Evolutionary conservation across 306 rosid species (phyloP).

Genomic region (Acacia melanoxylon): DNA sequence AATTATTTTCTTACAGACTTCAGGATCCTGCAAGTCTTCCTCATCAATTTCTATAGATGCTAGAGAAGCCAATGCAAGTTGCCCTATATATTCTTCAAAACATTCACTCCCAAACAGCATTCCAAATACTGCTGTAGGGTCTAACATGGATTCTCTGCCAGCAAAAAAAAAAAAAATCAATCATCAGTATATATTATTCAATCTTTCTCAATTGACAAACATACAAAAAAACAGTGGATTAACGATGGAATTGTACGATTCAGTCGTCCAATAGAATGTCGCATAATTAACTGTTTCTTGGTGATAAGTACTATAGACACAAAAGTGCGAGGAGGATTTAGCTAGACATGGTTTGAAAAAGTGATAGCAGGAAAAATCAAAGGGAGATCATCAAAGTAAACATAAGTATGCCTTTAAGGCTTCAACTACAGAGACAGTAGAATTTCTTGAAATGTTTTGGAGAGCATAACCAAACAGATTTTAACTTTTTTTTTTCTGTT

Average conservation of each 20-base stretch:
- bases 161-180: no score
- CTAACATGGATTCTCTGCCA: slow-evolving; percentile 81
- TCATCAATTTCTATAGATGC: slow-evolving; percentile 71
- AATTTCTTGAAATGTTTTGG: background rate
- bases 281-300: no score
- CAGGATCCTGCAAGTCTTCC: slow-evolving; percentile 56
- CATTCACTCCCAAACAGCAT: slow-evolving; percentile 93
- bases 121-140: slow-evolving; percentile 89
- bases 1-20: slow-evolving; percentile 48
- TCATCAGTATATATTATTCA: no score
- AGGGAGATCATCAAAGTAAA: background rate
- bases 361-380: background rate
- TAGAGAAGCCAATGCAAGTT: slow-evolving; percentile 76
- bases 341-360: no score
- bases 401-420: background rate
- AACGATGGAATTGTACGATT: no score
- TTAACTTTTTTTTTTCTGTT: background rate
- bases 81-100: slow-evolving; percentile 89
- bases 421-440: background rate
- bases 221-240: no score
- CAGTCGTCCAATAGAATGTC: no score
- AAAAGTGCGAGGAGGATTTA: no score
- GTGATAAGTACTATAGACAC: no score
- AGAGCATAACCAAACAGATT: background rate
- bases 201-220: background rate